Conservation (phyloP, 495 filamentous ascomycete species). For the Penicillium atrosanguineum region DNA sequence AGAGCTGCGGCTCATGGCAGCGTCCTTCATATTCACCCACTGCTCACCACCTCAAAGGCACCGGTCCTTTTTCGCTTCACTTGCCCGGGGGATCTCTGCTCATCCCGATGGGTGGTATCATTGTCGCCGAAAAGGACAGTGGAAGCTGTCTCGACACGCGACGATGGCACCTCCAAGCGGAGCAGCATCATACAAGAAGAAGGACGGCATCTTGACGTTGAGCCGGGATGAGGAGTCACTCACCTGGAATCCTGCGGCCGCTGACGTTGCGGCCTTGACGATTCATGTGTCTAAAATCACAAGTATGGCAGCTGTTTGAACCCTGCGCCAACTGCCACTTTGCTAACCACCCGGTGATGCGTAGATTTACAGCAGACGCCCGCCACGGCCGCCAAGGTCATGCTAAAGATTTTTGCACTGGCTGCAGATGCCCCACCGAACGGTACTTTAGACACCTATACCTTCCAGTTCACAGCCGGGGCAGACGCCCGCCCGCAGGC, state of each 20-base stretch:
- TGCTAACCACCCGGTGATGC: conserved; percentile 2
- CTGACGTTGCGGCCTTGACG: conserved; percentile 56
- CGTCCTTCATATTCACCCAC: conserved; percentile 11
- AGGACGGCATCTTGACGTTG: conserved; percentile 80
- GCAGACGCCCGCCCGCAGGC: conserved; percentile 76
- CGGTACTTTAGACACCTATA: conserved; percentile 61
- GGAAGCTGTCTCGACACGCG: conserved; percentile 41
- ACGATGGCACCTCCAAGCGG: conserved; percentile 62
- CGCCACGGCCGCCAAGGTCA: conserved; percentile 75
- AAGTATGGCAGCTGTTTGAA: conserved; percentile 49
- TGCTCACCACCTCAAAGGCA: conserved; percentile 20
- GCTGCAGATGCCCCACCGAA: conserved; percentile 47
- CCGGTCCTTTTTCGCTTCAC: conserved; percentile 22
- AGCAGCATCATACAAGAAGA: conserved; percentile 88
- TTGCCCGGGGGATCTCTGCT: conserved; percentile 24
- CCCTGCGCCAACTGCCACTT: not conserved
- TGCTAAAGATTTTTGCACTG: conserved; percentile 81
- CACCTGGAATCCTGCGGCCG: conserved; percentile 68
- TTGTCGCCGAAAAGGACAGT: conserved; percentile 40
- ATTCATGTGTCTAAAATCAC: conserved; percentile 74
- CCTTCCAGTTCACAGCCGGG: conserved; percentile 82
- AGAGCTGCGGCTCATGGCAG: conserved; percentile 19
- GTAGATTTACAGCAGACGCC: conserved; percentile 87
- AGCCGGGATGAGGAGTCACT: conserved; percentile 66
- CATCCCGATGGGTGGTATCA: conserved; percentile 46